Conservation (phyloP, 352 stramenopile species). For the Albugo laibachii region DNA sequence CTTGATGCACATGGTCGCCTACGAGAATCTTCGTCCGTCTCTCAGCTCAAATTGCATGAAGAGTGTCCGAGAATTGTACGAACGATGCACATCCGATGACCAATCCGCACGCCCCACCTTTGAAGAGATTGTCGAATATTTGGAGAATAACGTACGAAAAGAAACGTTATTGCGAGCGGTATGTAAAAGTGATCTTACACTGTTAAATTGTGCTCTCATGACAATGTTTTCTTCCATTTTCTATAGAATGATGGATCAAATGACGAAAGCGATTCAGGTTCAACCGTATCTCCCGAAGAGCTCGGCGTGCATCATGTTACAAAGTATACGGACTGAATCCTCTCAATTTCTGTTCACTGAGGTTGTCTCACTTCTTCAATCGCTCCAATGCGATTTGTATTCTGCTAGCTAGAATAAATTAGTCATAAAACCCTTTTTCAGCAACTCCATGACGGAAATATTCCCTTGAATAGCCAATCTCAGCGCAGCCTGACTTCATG, state of each 20-base stretch:
- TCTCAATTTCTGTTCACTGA: no score
- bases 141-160: conserved; percentile 72
- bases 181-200: conserved; percentile 14
- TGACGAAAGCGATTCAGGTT: conserved; percentile 26
- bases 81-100: conserved; percentile 60
- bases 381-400: no score
- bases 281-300: conserved; percentile 39
- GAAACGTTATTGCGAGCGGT: conserved; percentile 60
- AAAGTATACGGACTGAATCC: conserved; percentile 52
- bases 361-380: no score
- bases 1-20: conserved; percentile 81
- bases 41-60: conserved; percentile 70
- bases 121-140: conserved; percentile 66
- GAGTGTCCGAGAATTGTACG: conserved; percentile 58
- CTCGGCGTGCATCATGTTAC: conserved; percentile 65
- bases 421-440: no score
- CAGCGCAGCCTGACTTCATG: no score
- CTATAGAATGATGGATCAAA: conserved; percentile 12
- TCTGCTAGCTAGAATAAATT: no score
- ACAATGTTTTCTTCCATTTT: conserved; percentile 1
- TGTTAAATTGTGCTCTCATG: conserved; percentile 1
- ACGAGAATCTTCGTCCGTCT: conserved; percentile 69
- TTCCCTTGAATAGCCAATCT: no score
- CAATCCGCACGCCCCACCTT: conserved; percentile 59
- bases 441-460: no score